Evolutionary conservation across 2,329 filamentous ascomycete genomes (phyloP).

Genomic region (Aspergillus fumigatus): DNA sequence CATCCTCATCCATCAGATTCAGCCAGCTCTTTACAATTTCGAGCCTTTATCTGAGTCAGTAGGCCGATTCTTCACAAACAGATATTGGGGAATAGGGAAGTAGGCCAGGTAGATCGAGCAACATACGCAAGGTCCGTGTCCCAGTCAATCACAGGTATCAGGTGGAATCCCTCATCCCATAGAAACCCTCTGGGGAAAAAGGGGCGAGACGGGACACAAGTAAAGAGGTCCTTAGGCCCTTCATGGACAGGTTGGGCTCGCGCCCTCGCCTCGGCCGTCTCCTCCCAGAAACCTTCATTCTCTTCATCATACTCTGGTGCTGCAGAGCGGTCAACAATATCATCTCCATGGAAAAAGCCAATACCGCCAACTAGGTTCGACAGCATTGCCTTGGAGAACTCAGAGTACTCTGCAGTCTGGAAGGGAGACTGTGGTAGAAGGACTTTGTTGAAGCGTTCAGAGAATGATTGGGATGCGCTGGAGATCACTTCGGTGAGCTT

Average conservation of each 20-base stretch:
- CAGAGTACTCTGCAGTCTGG: constrained; percentile 63
- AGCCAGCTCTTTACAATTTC: constrained; percentile 96
- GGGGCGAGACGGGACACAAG: constrained; percentile 82
- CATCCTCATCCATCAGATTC: constrained; percentile 90
- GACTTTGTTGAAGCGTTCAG: constrained; percentile 66
- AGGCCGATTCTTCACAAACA: not conserved
- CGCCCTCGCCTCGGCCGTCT: constrained; percentile 72
- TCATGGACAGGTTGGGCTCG: constrained; percentile 66
- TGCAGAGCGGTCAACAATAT: constrained; percentile 83
- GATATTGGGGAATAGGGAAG: not conserved
- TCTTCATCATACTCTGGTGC: constrained; percentile 94
- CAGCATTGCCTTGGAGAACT: constrained; percentile 84
- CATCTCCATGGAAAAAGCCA: constrained; percentile 88
- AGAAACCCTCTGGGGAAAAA: constrained; percentile 97
- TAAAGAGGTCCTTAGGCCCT: constrained; percentile 84
- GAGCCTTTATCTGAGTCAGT: constrained; percentile 38
- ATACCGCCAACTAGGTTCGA: constrained; percentile 92
- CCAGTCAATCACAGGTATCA: constrained; percentile 88
- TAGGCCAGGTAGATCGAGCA: not conserved
- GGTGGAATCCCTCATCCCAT: constrained; percentile 97
- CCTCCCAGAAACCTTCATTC: constrained; percentile 92
- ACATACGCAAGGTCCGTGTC: constrained; percentile 74
- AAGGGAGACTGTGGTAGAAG: constrained; percentile 76
- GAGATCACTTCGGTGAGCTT: constrained; percentile 68
- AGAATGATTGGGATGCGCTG: constrained; percentile 63